Evolutionary conservation across 169 alveolate species (phyloP).

Genomic region (Sarcocystis neurona): DNA sequence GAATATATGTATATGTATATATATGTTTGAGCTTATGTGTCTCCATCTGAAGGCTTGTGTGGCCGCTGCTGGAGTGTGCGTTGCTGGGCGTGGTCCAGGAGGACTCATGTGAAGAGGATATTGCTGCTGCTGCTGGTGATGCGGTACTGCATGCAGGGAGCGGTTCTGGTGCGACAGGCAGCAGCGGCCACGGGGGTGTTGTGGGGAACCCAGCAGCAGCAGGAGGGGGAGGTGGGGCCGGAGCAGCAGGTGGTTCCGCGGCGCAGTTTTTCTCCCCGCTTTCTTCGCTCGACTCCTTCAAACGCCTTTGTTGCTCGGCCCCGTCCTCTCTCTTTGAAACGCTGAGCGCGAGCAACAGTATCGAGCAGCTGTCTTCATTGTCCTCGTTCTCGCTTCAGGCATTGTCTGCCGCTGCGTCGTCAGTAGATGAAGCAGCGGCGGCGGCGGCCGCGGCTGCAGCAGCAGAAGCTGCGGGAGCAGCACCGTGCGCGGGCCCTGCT

Average conservation of each 20-base stretch:
- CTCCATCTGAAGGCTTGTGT: too few species aligned
- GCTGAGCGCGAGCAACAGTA: constrained; percentile 14
- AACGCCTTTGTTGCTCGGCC: constrained; percentile 7
- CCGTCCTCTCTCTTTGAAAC: constrained; percentile 29
- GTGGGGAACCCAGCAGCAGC: too few species aligned
- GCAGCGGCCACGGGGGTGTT: too few species aligned
- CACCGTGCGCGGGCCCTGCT: background rate
- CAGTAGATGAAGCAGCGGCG: background rate
- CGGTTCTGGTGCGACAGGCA: too few species aligned
- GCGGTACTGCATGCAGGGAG: too few species aligned
- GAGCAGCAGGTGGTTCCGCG: background rate
- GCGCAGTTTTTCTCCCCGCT: constrained; percentile 15
- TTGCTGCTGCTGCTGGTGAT: too few species aligned
- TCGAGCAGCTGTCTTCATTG: constrained; percentile 18
- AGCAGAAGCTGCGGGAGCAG: background rate
- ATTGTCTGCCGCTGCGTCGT: constrained; percentile 32
- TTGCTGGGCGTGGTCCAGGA: too few species aligned
- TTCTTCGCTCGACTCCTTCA: constrained; percentile 18
- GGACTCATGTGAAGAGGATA: too few species aligned
- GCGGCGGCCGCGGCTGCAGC: constrained; percentile 8
- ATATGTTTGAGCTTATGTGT: too few species aligned
- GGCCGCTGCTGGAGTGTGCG: too few species aligned
- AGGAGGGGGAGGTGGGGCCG: too few species aligned
- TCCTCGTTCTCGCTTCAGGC: constrained; percentile 33
- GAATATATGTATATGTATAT: too few species aligned